Base-by-base conservation (phyloP, 768 basidiomycete species). In the Imleria badia region DNA sequence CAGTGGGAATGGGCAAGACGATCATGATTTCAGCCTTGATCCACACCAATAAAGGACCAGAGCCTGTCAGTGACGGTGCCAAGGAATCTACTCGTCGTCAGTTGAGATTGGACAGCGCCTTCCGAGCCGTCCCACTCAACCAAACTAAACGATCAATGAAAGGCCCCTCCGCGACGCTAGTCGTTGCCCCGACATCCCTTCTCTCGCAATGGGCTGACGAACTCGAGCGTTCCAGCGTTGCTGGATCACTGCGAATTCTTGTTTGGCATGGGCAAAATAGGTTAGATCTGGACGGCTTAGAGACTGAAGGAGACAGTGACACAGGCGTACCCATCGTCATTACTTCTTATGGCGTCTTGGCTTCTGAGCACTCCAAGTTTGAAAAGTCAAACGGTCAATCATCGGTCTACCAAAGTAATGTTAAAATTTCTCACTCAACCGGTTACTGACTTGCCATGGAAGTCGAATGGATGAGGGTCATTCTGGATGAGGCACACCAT, bases 1-100 rank as follows among this genome's bases (percentile, higher is more conserved):
- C 49, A 92, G 91, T 94, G 92, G 92, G 92, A n/a, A 89, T 95
- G 84, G 93, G 93, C 8, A 95, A 95, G 74, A 93, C 92, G 1
- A 94, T 94, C 60, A 94, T 94, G 91, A 71, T 97, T 33, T 91
- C 94, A 2, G 85, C 92, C 11, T 81, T 97, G 48, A 89, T 97
- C 23, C 94, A 95, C 58, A 85, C 83, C 12, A 91, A 87, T 60
- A 81, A 78, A 43, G 80, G 74, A 6, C 71, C 76, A 5, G 77
- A 83, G 20, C 64, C 73, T 19, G 60, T 73, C 12, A 61, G 69
- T n/a, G 62, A 66, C 1, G 65, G 71, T 5, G 52, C 56, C 3
- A 62, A 58, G 29, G 69, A 54, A 22, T 65, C 65, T 22, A 61
- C 66, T 45, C 85, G 80, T 6, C 81, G 80, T 34, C 87, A 87